phyloP scores from a whole-genome alignment of 306 rosid species.

The Lathyrus aphaca region DNA sequence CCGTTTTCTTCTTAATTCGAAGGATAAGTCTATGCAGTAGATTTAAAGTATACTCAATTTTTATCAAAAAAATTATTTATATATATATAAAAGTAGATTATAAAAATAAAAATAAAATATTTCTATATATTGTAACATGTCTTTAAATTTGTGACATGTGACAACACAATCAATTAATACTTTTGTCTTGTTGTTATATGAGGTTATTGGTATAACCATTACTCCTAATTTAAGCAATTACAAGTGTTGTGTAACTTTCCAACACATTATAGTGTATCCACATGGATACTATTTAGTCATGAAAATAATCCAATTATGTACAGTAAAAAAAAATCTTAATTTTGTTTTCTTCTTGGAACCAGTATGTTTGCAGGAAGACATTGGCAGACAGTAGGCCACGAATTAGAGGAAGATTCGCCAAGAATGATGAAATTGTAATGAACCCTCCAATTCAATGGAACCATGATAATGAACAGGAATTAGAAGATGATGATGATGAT shows the following conservation, averaged over 20 bases:
- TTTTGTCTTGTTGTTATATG: slow-evolving; percentile 39
- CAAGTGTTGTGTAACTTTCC: slow-evolving; percentile 27
- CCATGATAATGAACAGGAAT: slow-evolving; percentile 49
- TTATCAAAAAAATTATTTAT: no score
- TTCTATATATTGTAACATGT: slow-evolving; percentile 6
- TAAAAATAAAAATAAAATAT: no score
- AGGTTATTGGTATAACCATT: slow-evolving; percentile 15
- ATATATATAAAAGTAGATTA: no score
- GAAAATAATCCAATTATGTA: neutral
- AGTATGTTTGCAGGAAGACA: slow-evolving; percentile 94
- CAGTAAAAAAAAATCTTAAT: slow-evolving; percentile 17
- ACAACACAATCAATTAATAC: slow-evolving; percentile 18
- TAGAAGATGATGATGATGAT: slow-evolving; percentile 62
- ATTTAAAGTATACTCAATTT: no score
- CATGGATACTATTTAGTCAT: slow-evolving; percentile 7
- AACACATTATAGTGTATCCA: slow-evolving; percentile 34
- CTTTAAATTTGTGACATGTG: neutral
- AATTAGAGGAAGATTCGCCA: slow-evolving; percentile 83
- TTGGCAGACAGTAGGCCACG: slow-evolving; percentile 95
- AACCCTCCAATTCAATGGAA: slow-evolving; percentile 56
- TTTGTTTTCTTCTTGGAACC: slow-evolving; percentile 26
- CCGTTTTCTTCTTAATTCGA: no score
- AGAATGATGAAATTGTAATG: slow-evolving; percentile 64
- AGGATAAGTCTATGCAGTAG: no score
- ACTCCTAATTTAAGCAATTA: slow-evolving; percentile 17